phyloP scores from a whole-genome alignment of 140 eudicot species.

The Senecio squalidus region DNA sequence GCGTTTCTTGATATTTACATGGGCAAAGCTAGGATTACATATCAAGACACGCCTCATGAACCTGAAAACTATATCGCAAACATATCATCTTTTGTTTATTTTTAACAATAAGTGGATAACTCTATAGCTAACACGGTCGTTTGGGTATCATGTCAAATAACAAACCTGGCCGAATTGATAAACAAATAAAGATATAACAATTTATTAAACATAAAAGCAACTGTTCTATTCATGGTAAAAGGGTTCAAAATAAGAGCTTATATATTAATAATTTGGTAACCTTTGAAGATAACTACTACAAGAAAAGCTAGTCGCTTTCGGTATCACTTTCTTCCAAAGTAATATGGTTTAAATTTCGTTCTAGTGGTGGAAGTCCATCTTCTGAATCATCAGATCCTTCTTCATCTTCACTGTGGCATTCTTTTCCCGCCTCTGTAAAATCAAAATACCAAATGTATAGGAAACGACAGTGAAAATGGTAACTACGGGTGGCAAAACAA shows the following conservation, averaged over 20 bases:
- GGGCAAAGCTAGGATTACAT: too few species aligned
- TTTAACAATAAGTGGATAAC: too few species aligned
- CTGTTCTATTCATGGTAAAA: too few species aligned
- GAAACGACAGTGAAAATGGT: background rate
- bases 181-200: too few species aligned
- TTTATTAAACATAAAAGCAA: too few species aligned
- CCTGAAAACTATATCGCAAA: too few species aligned
- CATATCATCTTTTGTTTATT: too few species aligned
- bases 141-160: too few species aligned
- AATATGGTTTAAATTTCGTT: slow-evolving; percentile 67
- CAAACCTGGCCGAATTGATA: too few species aligned
- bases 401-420: slow-evolving; percentile 34
- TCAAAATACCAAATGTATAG: background rate
- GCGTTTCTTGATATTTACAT: too few species aligned
- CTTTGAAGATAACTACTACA: background rate
- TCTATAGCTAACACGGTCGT: too few species aligned
- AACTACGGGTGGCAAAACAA: background rate
- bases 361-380: slow-evolving; percentile 88
- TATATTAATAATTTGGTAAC: background rate
- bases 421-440: slow-evolving; percentile 28
- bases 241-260: background rate
- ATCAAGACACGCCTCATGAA: too few species aligned
- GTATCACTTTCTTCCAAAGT: slow-evolving; percentile 52
- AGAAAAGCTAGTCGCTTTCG: slow-evolving; percentile 48
- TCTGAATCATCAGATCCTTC: slow-evolving; percentile 56